These are phyloP conservation scores for Phytophthora constricta DNA, from an alignment of 352 stramenopile species.

Conservation along the genomic window DNA sequence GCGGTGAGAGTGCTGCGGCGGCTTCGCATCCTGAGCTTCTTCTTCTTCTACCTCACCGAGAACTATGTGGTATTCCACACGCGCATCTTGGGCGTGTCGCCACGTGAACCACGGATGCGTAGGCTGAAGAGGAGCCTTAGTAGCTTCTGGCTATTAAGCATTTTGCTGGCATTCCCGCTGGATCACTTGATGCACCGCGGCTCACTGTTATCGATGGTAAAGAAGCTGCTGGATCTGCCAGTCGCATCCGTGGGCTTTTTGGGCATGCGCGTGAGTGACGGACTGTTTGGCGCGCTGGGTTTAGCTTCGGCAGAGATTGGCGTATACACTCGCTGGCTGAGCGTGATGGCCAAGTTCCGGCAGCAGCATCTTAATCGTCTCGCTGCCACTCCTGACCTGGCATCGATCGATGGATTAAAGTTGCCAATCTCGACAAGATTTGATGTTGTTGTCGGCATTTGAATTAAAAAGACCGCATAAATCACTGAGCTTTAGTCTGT, in stretches of 20 bases:
- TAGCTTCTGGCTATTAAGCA: slow-evolving; percentile 65
- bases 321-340: slow-evolving; percentile 53
- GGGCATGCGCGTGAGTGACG: slow-evolving; percentile 57
- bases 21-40: slow-evolving; percentile 61
- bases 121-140: slow-evolving; percentile 52
- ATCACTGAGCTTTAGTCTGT: too few species aligned
- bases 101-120: slow-evolving; percentile 37
- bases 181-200: slow-evolving; percentile 51
- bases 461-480: too few species aligned
- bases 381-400: slow-evolving; percentile 22
- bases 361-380: slow-evolving; percentile 31
- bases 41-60: slow-evolving; percentile 72
- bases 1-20: slow-evolving; percentile 44
- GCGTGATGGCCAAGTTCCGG: slow-evolving; percentile 48
- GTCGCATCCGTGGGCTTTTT: slow-evolving; percentile 56
- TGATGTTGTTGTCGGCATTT: too few species aligned
- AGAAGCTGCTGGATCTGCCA: slow-evolving; percentile 66
- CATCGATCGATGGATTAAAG: slow-evolving; percentile 1
- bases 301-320: slow-evolving; percentile 57
- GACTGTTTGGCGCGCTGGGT: slow-evolving; percentile 49
- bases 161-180: slow-evolving; percentile 58
- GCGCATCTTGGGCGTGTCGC: slow-evolving; percentile 44
- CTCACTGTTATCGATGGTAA: slow-evolving; percentile 40
- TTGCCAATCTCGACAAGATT: too few species aligned
- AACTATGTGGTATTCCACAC: slow-evolving; percentile 66